Evolutionary conservation across 148 eudicot species (phyloP).

Genomic region (Rhododendron henanense): DNA sequence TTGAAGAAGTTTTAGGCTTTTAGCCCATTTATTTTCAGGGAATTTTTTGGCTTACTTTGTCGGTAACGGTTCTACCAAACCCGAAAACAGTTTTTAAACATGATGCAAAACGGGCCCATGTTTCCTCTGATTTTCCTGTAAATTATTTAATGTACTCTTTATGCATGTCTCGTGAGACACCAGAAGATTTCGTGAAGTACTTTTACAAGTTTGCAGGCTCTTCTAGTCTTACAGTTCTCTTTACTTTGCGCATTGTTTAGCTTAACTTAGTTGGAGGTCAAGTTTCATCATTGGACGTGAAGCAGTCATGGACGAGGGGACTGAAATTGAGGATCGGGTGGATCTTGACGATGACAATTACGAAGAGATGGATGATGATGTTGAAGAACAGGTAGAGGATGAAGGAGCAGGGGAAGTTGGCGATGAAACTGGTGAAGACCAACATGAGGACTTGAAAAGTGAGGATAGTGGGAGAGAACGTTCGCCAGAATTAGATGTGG

Average conservation of each 20-base stretch:
- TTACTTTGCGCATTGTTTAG: background rate
- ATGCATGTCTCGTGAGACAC: background rate
- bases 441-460: slow-evolving; percentile 40
- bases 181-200: background rate
- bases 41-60: background rate
- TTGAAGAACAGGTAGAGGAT: slow-evolving; percentile 70
- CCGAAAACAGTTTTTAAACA: background rate
- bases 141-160: background rate
- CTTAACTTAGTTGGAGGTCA: slow-evolving; percentile 23
- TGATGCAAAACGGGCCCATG: background rate
- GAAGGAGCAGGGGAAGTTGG: slow-evolving; percentile 49
- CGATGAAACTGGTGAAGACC: slow-evolving; percentile 61
- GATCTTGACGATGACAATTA: slow-evolving; percentile 95
- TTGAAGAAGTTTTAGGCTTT: background rate
- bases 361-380: slow-evolving; percentile 85
- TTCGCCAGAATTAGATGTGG: slow-evolving; percentile 35
- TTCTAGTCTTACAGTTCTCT: slow-evolving; percentile 1
- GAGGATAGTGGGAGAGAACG: slow-evolving; percentile 53
- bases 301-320: slow-evolving; percentile 69
- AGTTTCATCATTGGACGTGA: slow-evolving; percentile 31
- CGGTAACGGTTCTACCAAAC: background rate
- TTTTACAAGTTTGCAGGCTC: background rate
- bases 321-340: slow-evolving; percentile 89
- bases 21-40: background rate
- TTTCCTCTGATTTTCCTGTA: background rate